Evolutionary conservation across 495 filamentous ascomycete species (phyloP).

Genomic region (Geoglossum glabrum): DNA sequence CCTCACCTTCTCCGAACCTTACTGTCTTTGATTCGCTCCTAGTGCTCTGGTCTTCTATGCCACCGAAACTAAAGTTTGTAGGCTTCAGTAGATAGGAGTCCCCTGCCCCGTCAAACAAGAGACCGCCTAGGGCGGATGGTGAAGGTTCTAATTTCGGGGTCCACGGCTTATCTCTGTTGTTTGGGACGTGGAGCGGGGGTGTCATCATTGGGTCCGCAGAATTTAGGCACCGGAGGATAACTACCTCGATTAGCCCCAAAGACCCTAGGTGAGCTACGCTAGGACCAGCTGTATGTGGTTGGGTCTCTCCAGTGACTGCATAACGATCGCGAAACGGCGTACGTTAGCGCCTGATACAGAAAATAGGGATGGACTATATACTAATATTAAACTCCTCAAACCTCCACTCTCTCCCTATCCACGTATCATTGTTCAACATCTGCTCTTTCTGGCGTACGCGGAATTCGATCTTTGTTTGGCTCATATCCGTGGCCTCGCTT

Average conservation of each 20-base stretch:
- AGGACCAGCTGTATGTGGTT: background rate
- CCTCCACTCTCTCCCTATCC: constrained; percentile 23
- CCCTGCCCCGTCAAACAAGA: background rate
- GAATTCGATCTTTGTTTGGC: constrained; percentile 20
- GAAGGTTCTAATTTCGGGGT: background rate
- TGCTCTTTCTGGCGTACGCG: constrained; percentile 26
- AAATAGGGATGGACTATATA: constrained; percentile 6
- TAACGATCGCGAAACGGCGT: background rate
- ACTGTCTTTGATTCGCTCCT: background rate
- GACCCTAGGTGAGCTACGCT: constrained; percentile 22
- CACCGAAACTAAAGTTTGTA: background rate
- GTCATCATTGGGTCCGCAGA: background rate
- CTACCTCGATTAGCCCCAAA: constrained; percentile 30
- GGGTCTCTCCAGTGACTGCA: background rate
- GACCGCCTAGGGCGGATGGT: background rate
- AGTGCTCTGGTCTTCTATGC: background rate
- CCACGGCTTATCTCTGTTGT: background rate
- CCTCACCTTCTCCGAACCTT: background rate
- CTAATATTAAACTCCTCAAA: constrained; percentile 24
- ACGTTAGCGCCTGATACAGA: background rate
- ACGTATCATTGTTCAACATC: constrained; percentile 16
- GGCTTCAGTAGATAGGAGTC: background rate
- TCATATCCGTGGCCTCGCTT: constrained; percentile 1
- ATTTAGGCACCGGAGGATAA: constrained; percentile 21
- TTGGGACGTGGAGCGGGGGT: background rate